Evolutionary conservation across 75 land plant species (phyloP).

Genomic region (Selaginella moellendorffii): DNA sequence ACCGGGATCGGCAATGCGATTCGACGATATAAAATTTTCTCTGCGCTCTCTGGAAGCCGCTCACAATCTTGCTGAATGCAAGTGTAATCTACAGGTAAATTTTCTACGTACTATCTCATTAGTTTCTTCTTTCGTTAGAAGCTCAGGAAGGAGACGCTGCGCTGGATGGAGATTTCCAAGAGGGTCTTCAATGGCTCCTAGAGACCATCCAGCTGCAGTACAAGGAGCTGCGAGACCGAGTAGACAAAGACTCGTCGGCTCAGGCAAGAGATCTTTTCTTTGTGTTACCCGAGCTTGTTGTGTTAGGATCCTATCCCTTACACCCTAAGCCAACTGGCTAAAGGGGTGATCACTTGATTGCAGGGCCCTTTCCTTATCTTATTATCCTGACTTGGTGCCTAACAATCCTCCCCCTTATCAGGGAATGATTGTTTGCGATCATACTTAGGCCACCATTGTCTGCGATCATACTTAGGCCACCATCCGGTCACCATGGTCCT

Average conservation of each 20-base stretch:
- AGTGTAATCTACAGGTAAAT: constrained; percentile 10
- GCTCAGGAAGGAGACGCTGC: neutral
- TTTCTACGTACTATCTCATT: neutral
- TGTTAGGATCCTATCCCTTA: too few relatives aligned
- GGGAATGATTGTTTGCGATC: too few relatives aligned
- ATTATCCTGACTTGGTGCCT: too few relatives aligned
- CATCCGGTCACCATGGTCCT: too few relatives aligned
- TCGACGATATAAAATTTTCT: neutral
- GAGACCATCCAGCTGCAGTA: constrained; percentile 8
- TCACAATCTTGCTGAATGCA: constrained; percentile 3
- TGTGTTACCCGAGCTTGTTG: neutral
- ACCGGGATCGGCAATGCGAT: neutral
- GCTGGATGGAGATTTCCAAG: constrained; percentile 8
- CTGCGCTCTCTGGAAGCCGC: constrained; percentile 1
- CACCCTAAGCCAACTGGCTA: too few relatives aligned
- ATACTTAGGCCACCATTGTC: too few relatives aligned
- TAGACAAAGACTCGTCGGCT: neutral
- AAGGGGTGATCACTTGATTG: too few relatives aligned
- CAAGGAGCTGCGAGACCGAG: constrained; percentile 4
- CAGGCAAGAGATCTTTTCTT: constrained; percentile 1
- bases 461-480: too few relatives aligned
- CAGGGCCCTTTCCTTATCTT: too few relatives aligned
- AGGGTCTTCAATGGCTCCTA: constrained; percentile 14
- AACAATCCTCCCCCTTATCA: too few relatives aligned
- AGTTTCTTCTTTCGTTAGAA: neutral